Percentiles rank a stretch among this genome's conserved stretches.
Evolutionary conservation across 192 early-diverging fungal species (phyloP).

Genomic region (Coemansia sp.): DNA sequence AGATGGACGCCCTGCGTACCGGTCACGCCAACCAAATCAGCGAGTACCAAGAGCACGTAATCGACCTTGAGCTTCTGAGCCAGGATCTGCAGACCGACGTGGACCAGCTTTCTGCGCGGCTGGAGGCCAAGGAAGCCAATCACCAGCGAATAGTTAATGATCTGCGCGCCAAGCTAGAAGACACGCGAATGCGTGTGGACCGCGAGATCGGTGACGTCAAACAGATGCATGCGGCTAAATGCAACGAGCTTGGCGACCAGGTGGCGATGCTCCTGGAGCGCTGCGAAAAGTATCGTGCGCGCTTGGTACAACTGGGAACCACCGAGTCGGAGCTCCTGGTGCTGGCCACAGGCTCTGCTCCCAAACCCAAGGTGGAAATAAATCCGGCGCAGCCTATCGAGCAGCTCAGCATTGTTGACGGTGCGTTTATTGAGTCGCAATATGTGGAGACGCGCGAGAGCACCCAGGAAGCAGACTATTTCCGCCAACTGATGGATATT

Average conservation of each 20-base stretch:
- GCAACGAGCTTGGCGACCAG: slow-evolving; percentile 46
- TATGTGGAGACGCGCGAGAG: slow-evolving; percentile 55
- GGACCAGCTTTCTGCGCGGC: slow-evolving; percentile 26
- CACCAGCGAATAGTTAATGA: slow-evolving; percentile 26
- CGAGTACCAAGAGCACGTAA: slow-evolving; percentile 54
- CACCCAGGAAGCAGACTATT: slow-evolving; percentile 48
- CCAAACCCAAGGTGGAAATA: neutral
- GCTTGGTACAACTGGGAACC: slow-evolving; percentile 20
- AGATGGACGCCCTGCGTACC: slow-evolving; percentile 40
- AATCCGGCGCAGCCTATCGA: neutral
- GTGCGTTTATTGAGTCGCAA: slow-evolving; percentile 53
- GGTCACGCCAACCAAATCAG: slow-evolving; percentile 46
- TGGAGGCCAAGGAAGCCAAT: slow-evolving; percentile 18
- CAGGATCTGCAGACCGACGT: slow-evolving; percentile 43
- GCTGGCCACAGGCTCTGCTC: slow-evolving; percentile 5
- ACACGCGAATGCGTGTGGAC: slow-evolving; percentile 24
- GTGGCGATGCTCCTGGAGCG: slow-evolving; percentile 26
- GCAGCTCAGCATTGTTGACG: slow-evolving; percentile 37
- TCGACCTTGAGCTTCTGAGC: slow-evolving; percentile 48
- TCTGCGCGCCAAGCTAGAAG: slow-evolving; percentile 32
- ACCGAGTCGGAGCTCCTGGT: slow-evolving; percentile 38
- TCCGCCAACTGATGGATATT: slow-evolving; percentile 51
- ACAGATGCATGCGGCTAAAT: slow-evolving; percentile 43
- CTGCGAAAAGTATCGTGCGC: slow-evolving; percentile 26
- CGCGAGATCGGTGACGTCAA: slow-evolving; percentile 45